Percentiles rank a stretch among this genome's conserved stretches.
Evolutionary conservation across 345 rosid genomes (phyloP).

Genomic region (Linum tenue): DNA sequence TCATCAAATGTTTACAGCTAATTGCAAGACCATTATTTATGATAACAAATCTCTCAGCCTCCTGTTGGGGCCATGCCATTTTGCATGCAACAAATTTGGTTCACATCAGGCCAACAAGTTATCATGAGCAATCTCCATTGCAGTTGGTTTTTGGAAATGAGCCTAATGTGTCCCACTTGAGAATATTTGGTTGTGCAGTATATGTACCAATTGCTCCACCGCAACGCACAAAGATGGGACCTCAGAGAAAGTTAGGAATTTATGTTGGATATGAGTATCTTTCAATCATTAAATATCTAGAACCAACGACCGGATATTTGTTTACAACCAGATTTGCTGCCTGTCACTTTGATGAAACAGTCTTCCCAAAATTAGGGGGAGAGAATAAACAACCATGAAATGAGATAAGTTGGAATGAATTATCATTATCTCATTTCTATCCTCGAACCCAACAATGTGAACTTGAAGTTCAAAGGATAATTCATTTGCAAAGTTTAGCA

Average conservation of each 20-base stretch:
- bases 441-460: background rate
- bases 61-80: background rate
- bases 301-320: background rate
- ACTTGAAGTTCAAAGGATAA: background rate
- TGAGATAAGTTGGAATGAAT: background rate
- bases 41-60: background rate
- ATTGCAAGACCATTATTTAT: background rate
- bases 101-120: background rate
- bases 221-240: background rate
- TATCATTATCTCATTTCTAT: background rate
- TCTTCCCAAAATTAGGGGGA: background rate
- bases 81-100: background rate
- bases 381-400: background rate
- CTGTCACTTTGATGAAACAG: constrained; percentile 4
- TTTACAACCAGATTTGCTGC: background rate
- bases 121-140: background rate
- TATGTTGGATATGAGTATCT: background rate
- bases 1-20: constrained; percentile 9
- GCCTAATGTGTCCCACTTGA: background rate
- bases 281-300: background rate
- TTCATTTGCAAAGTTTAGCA: constrained; percentile 2
- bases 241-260: background rate
- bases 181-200: constrained; percentile 1
- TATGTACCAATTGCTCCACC: background rate
- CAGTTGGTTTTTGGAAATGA: background rate